Base-by-base conservation (phyloP, 2,329 filamentous ascomycete genomes). In the Bipolaris oryzae region DNA sequence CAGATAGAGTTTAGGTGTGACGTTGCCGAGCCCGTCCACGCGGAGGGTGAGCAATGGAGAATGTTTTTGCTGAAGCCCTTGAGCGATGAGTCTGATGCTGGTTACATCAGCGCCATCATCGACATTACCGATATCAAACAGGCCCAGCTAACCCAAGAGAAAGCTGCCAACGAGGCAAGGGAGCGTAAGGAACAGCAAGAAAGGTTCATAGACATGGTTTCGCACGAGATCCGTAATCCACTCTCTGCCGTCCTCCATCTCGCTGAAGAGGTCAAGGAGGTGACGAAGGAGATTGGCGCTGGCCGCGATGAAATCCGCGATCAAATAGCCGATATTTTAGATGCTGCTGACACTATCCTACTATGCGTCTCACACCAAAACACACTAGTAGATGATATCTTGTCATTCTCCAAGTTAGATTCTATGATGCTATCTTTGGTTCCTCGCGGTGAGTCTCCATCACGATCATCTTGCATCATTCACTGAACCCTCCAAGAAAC, bases 321-420 rank as follows among this genome's bases (percentile, higher is more conserved):
- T 0, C 55, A 73, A 45, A 48, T 73, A 23, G 60, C 63, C n/a
- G 70, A 74, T 21, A 73, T 75, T 20, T 21, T 70, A 28, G 73
- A 76, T 42, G 72, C 73, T 20, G 73, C 73, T 7, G 73, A 75
- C 25, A 76, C 77, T 0, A 80, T 81, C 16, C 60, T 77, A 7
- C 69, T 80, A 1, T 81, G 79, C 54, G 76, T 79, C 2, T 71
- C 70, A 11, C 78, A 81, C 56, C 78, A 80, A 52, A 78, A 77
- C 52, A 77, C 74, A 61, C 50, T 82, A 15, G 78, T 81, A 1
- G 79, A 81, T 52, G 80, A 82, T 57, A 78, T 81, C 15, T 63
- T 81, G 1, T 80, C 78, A 1, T 74, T 80, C 49, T 80, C 78
- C 1, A 81, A 81, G 56, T 71, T 81, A 6, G 79, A 81, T 55